Evolutionary conservation across 306 rosid genomes (phyloP), one percentile per base, ranked within the genome.

Genomic region (Quercus glauca): DNA sequence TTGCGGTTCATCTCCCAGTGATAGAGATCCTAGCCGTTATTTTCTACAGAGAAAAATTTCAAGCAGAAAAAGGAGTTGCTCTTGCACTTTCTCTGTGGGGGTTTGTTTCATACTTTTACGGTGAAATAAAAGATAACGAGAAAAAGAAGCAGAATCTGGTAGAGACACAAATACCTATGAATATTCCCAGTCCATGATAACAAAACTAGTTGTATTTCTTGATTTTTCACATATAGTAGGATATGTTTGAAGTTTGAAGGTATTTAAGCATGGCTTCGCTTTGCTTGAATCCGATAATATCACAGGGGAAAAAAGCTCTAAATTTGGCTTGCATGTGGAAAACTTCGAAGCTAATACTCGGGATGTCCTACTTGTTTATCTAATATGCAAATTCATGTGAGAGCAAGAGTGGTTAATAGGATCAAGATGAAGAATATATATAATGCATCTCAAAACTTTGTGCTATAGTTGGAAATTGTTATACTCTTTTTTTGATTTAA

Each of bases 31-130:
- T 91, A 1, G 97, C 93, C 1, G 94, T 94, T 19, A 35, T 91
- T 52, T 87, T 91, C 69, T 93, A 81, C 85, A 59, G 79, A 21
- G 97, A 93, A 71, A 88, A 55, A 7, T 93, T 93, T 61, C 78
- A 86, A 61, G 87, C 80, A 0, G 94, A 88, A 23, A 93, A 91
- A 17, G 98, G 86, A 6, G 86, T 93, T 2, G 76, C 97, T 18
- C 73, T 93, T 49, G 80, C 35, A 5, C 89, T 93, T 21, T 88
- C 91, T 2, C 85, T 91, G 1, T 93, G 94, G 97, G 98, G 97
- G 0, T 88, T 90, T 74, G 78, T 84, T 41, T 93, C 94, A 0
- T 93, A 91, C 76, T 93, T 93, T 45, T 93, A 89, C 13, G 94
- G 98, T 1, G 98, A 90, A 60, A 53, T 82, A 1, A 91, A 90